phyloP scores from a whole-genome alignment of 257 asterid species.

The Verbena officinalis region DNA sequence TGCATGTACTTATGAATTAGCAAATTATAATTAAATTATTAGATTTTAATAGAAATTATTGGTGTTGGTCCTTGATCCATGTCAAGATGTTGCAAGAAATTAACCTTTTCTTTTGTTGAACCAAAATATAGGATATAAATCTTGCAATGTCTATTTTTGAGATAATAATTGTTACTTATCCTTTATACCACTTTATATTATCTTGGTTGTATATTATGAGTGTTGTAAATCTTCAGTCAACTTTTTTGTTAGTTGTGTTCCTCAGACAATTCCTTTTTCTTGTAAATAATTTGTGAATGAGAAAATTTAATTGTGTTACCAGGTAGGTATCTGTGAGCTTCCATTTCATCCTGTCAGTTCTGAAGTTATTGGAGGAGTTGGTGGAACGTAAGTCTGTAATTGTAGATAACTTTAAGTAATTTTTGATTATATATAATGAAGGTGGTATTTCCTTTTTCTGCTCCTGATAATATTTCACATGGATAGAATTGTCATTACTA shows the following conservation, averaged over 20 bases:
- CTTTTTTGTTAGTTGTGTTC: background rate
- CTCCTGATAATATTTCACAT: background rate
- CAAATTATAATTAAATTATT: background rate
- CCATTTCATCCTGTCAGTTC: constrained; percentile 99
- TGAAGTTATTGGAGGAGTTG: constrained; percentile 92
- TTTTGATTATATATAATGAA: background rate
- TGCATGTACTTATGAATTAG: background rate
- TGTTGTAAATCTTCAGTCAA: background rate
- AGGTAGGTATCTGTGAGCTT: constrained; percentile 97
- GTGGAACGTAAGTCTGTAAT: constrained; percentile 85
- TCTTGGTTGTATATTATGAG: background rate
- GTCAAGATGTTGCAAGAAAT: background rate
- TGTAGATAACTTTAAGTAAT: constrained; percentile 1
- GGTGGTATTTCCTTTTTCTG: background rate
- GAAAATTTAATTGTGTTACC: constrained; percentile 26
- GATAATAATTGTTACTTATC: background rate
- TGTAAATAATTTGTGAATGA: constrained; percentile 15
- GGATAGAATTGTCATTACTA: background rate
- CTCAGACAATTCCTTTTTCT: background rate
- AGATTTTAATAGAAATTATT: constrained; percentile 11
- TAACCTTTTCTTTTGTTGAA: constrained; percentile 10
- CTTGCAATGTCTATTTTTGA: background rate
- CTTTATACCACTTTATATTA: background rate
- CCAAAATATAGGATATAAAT: background rate
- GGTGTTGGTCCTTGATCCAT: too few relatives aligned